Base-by-base conservation (phyloP, 164 flowering plant genomes). In the Euptelea pleiosperma region DNA sequence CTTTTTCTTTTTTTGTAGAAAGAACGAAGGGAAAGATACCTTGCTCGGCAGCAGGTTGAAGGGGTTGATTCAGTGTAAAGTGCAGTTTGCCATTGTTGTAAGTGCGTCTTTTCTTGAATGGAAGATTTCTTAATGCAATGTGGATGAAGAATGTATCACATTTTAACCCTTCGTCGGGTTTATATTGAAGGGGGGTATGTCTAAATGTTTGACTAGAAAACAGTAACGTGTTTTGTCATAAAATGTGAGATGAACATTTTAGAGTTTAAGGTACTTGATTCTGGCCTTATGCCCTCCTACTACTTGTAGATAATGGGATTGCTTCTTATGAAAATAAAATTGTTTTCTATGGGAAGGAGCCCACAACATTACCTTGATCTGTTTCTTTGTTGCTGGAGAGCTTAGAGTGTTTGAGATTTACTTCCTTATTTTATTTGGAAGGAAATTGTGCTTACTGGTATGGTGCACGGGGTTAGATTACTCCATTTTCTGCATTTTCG, bases 41-140 rank as follows among this genome's bases (percentile, higher is more conserved):
- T 88, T 36, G 98, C 98, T n/a, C 73, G 78, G 57, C 96, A 86
- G 67, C 91, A 86, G 71, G 84, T 78, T 36, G 96, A 86, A 72
- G 98, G 82, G 39, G 78, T 71, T 22, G 94, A 84, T 62, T 85
- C 95, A 0, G 80, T 75, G 45, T 85, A 80, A 66, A 69, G 36
- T 51, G 35, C n/a, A 41, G 22, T 21, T 52, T n/a, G 30, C 41
- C 45, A 18, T 40, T 64, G 29, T 55, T 57, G 62, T 47, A 28
- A 61, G 40, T 21, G 25, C 39, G 49, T 48, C 45, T 47, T 49
- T 69, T 56, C 33, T 48, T n/a, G 48, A 25, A 49, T 47, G 26
- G 29, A 52, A 39, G 34, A 44, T 63, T 33, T 57, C 43, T 14
- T 42, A 28, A 40, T 59, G 47, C 43, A 42, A 30, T 15, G 18